phyloP scores from a whole-genome alignment of 2,329 filamentous ascomycete genomes.

The Monilinia fructicola region DNA sequence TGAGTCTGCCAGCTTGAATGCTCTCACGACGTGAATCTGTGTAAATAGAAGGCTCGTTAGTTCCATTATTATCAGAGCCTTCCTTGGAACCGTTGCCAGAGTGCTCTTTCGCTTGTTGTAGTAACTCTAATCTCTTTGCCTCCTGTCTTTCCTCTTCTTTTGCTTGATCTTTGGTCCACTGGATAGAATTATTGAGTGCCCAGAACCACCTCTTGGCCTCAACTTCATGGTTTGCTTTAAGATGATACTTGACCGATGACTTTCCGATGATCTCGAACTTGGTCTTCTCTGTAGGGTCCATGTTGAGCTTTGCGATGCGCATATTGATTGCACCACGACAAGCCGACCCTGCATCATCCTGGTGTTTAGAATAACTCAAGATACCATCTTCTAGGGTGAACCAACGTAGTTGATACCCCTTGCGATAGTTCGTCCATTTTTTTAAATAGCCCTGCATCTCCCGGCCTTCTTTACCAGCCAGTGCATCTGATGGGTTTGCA shows the following conservation, averaged over 20 bases:
- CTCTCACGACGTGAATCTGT: constrained; percentile 47
- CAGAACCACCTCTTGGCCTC: constrained; percentile 99
- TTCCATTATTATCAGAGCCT: constrained; percentile 28
- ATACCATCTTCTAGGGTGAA: constrained; percentile 98
- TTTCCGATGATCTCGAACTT: constrained; percentile 98
- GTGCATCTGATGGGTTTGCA: constrained; percentile 56
- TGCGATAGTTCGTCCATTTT: constrained; percentile 99
- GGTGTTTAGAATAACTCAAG: constrained; percentile 97
- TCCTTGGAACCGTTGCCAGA: constrained; percentile 44
- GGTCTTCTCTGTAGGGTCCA: constrained; percentile 96
- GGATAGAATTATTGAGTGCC: constrained; percentile 97
- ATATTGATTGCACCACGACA: constrained; percentile 99
- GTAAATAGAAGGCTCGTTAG: constrained; percentile 31
- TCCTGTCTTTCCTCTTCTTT: constrained; percentile 82
- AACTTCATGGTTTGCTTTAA: constrained; percentile 97
- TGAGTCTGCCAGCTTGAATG: constrained; percentile 42
- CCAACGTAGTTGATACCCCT: constrained; percentile 94
- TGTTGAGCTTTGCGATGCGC: constrained; percentile 90
- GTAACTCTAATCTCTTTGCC: constrained; percentile 69
- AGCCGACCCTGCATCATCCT: constrained; percentile 93
- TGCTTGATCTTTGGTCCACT: constrained; percentile 96
- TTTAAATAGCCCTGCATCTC: constrained; percentile 99
- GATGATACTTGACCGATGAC: constrained; percentile 95
- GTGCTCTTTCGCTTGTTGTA: constrained; percentile 79
- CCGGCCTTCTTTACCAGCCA: constrained; percentile 79